Base-by-base conservation (phyloP, 768 basidiomycete genomes). In the Rhizopogon sp. region DNA sequence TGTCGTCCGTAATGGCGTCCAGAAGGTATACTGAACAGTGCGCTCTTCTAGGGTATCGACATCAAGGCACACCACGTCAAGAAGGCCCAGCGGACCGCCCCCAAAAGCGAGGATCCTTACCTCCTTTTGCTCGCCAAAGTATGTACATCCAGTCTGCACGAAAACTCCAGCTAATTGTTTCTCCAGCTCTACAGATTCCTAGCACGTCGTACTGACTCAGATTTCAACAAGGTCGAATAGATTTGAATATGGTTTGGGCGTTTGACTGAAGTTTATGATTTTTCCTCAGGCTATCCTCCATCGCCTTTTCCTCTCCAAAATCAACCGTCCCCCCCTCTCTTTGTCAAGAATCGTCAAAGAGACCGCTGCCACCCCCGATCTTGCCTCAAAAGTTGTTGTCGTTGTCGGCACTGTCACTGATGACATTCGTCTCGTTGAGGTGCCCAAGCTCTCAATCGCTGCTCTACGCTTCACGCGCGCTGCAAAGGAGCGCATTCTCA, bases 101-200 rank as follows among this genome's bases (percentile, higher is more conserved):
- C 97, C 72, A 92, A 91, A 81, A 96, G 93, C 74, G 93, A 98
- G 89, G 97, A 99, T 76, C 96, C 96, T 16, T 98, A 99, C 79
- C 84, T 99, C 66, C 86, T 97, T 66, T 83, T 98, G 67, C 87
- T 99, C 59, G 97, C 98, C 76, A 98, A 98, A 85, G 95, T 95
- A 69, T 57, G 75, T 66, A 41, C 43, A 52, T 53, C 53, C 28
- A 37, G 22, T 28, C 43, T 66, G 47, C 54, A 56, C 31, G 13
- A 20, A 56, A 54, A 42, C 6, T 17, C 17, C 17, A 29, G 54
- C 52, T 61, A 39, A 66, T 45, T 13, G 13, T 28, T 11, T 13
- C 13, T 56, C 6, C 65, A 99, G 96, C 85, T 98, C 61, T 99
- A 99, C 81, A 93, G 97, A 66, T 99, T 99, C 85, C 79, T 99